Evolutionary conservation across 768 basidiomycete species (phyloP), one percentile per base, ranked within the genome.

Genomic region (Amanita pallidorosea): DNA sequence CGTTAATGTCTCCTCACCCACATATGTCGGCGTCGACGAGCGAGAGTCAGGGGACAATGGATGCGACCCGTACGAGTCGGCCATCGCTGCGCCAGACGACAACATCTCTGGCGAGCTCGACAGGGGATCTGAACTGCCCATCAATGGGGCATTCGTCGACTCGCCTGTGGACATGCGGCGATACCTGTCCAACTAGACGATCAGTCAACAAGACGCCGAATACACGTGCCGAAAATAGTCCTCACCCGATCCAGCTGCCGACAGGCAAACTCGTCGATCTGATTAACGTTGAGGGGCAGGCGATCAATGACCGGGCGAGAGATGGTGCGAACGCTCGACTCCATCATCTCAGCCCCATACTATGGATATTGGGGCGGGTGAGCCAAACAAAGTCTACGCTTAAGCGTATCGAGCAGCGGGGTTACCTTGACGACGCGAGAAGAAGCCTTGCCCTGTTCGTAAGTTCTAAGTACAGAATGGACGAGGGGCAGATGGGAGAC

Each of bases 271-370:
- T 89, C 88, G 55, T 93, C 91, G 12, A 93, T 67, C 58, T 82
- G 80, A 54, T 75, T 78, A 23, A 86, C 81, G 52, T 73, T 76
- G 44, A 87, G 83, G 8, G 88, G 86, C 0, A 92, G 71, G 23
- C 84, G 76, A 51, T 86, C 79, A 46, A 91, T 84, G 44, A 90
- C 89, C 23, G 89, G 89, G 15, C 81, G 74, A 23, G 88, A 87
- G 36, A 92, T 81, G 15, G 81, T 76, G 63, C 84, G 86, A 35
- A 92, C 81, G 50, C 85, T 83, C 3, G 81, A 85, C 64, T 91
- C 90, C 67, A 91, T 77, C 76, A 91, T 85, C 65, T 85, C 84
- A 15, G 86, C 88, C 45, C 90, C 87, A 60, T 89, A 90, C 88
- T 91, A 61, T n/a, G 23, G 49, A 36, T 33, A 15, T 2, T 22